These are phyloP conservation scores for Aspergillus thermomutatus DNA, from an alignment of 2,329 filamentous ascomycete species.

Conservation along the genomic window DNA sequence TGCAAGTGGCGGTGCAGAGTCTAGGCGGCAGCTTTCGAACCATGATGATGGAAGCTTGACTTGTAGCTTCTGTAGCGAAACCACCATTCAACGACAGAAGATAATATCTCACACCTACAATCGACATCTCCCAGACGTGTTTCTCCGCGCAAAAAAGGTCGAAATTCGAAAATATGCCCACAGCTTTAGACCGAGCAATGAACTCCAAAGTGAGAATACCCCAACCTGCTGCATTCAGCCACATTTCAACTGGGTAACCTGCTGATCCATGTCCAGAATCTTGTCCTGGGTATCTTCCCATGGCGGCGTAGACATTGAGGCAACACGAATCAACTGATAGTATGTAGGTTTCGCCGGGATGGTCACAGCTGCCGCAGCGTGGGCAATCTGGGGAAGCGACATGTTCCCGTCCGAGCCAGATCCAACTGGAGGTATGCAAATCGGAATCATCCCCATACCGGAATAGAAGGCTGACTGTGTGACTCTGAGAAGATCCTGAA, in stretches of 20 bases:
- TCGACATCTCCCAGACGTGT: background rate
- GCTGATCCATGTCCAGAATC: slow-evolving; percentile 51
- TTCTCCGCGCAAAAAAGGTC: background rate
- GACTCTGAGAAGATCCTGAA: slow-evolving; percentile 51
- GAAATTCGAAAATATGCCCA: slow-evolving; percentile 56
- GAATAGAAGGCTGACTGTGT: slow-evolving; percentile 7
- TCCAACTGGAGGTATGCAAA: slow-evolving; percentile 65
- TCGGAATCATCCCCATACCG: background rate
- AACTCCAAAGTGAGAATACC: slow-evolving; percentile 59
- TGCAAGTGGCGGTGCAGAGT: slow-evolving; percentile 8
- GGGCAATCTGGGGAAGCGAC: slow-evolving; percentile 80
- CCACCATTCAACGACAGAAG: background rate
- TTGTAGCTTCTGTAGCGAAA: background rate
- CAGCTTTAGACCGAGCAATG: slow-evolving; percentile 64
- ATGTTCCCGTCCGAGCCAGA: slow-evolving; percentile 74
- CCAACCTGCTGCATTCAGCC: background rate
- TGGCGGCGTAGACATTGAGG: background rate
- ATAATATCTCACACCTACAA: slow-evolving; percentile 16
- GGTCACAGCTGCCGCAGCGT: slow-evolving; percentile 75
- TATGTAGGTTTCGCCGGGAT: slow-evolving; percentile 72
- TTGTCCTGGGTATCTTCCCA: slow-evolving; percentile 59
- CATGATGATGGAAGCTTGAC: background rate
- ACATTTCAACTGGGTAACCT: background rate
- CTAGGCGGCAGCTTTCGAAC: slow-evolving; percentile 4
- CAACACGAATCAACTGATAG: slow-evolving; percentile 18